Evolutionary conservation across 1,284 basidiomycete species (phyloP).

Genomic region (Pholiota adiposa): DNA sequence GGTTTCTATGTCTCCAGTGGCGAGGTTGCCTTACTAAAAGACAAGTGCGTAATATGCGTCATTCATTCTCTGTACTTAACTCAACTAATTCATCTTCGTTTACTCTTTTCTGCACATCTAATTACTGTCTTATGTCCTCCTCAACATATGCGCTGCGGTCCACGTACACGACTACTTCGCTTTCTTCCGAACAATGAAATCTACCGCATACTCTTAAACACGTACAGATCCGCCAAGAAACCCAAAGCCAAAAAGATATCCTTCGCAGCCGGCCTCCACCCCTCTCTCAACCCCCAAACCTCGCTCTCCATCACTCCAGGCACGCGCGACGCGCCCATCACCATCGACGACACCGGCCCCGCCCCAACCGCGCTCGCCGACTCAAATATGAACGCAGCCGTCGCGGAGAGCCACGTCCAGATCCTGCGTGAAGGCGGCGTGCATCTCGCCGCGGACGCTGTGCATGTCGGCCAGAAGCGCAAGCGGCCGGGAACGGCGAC

Average conservation of each 20-base stretch:
- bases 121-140: too few relatives aligned
- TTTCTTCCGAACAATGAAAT: too few relatives aligned
- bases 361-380: background rate
- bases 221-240: constrained; percentile 57
- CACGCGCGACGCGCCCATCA: constrained; percentile 56
- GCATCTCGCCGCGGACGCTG: constrained; percentile 27
- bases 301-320: constrained; percentile 32
- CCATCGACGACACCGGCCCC: constrained; percentile 28
- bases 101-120: too few relatives aligned
- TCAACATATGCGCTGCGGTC: too few relatives aligned
- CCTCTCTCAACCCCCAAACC: constrained; percentile 11
- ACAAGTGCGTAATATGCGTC: constrained; percentile 51
- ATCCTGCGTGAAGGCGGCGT: constrained; percentile 13
- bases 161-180: too few relatives aligned
- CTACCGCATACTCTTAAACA: too few relatives aligned
- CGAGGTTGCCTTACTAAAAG: constrained; percentile 82
- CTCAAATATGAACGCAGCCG: background rate
- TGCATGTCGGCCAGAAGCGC: constrained; percentile 48
- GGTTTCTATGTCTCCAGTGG: constrained; percentile 94
- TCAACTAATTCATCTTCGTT: too few relatives aligned
- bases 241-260: constrained; percentile 64
- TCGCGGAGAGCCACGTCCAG: background rate
- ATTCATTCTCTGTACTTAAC: background rate
- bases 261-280: constrained; percentile 26
- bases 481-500: constrained; percentile 42